These are phyloP conservation scores for Seiridium cupressi DNA, from an alignment of 2,329 filamentous ascomycete genomes.

Conservation along the genomic window DNA sequence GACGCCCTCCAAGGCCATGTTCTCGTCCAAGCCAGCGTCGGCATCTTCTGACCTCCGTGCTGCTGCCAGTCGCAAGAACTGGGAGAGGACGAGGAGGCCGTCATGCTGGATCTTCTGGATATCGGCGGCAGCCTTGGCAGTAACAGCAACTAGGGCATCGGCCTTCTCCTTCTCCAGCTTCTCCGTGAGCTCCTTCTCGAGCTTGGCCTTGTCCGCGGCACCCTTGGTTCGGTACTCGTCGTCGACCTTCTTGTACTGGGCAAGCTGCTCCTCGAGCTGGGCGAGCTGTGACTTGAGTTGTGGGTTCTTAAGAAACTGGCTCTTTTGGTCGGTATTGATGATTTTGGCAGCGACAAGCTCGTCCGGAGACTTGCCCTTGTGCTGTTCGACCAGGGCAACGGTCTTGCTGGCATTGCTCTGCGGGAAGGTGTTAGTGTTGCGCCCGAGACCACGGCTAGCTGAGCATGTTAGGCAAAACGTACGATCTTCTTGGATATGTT, in stretches of 20 bases:
- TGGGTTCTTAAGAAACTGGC: slow-evolving; percentile 75
- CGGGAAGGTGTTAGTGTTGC: neutral
- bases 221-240: slow-evolving; percentile 66
- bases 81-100: slow-evolving; percentile 69
- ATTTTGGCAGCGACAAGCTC: slow-evolving; percentile 69
- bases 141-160: slow-evolving; percentile 49
- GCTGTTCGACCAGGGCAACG: slow-evolving; percentile 65
- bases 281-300: slow-evolving; percentile 65
- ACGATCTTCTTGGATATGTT: slow-evolving; percentile 95
- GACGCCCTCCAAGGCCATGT: slow-evolving; percentile 77
- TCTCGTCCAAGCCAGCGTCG: slow-evolving; percentile 66
- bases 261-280: slow-evolving; percentile 71
- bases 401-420: slow-evolving; percentile 72
- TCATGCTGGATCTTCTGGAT: slow-evolving; percentile 57
- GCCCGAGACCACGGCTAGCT: neutral
- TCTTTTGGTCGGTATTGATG: slow-evolving; percentile 80
- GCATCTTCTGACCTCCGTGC: slow-evolving; percentile 70
- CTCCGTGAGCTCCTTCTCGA: slow-evolving; percentile 55
- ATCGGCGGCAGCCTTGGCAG: slow-evolving; percentile 54
- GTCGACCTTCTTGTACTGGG: slow-evolving; percentile 73
- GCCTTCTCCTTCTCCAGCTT: slow-evolving; percentile 53
- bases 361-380: slow-evolving; percentile 69
- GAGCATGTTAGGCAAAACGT: slow-evolving; percentile 35
- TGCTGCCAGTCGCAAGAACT: slow-evolving; percentile 78
- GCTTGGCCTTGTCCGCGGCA: slow-evolving; percentile 55